These are phyloP conservation scores for Geotrichum siamense DNA, from an alignment of 1,139 yeast species.

Conservation along the genomic window DNA sequence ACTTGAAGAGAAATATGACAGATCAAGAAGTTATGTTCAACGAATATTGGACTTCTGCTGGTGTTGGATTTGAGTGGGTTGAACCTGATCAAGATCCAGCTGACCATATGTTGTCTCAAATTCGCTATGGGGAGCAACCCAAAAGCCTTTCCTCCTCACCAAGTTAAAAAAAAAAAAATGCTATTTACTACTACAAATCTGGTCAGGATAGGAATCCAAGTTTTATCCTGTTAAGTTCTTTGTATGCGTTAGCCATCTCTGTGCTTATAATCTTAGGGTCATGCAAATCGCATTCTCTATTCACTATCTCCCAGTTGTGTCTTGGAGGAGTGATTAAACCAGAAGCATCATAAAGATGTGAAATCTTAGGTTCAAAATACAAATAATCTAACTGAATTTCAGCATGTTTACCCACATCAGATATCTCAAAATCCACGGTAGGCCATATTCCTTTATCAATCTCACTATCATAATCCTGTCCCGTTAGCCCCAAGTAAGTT, in stretches of 20 bases:
- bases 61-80: slow-evolving; percentile 71
- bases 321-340: slow-evolving; percentile 13
- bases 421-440: slow-evolving; percentile 12
- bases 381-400: slow-evolving; percentile 13
- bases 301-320: slow-evolving; percentile 9
- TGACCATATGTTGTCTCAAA: slow-evolving; percentile 24
- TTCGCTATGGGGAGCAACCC: too few relatives aligned
- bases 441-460: slow-evolving; percentile 14
- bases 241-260: slow-evolving; percentile 10
- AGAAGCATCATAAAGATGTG: background rate
- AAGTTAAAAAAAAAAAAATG: too few relatives aligned
- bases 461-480: background rate
- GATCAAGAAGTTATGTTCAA: slow-evolving; percentile 26
- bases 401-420: slow-evolving; percentile 13
- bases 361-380: slow-evolving; percentile 8
- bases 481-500: background rate
- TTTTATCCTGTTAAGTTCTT: slow-evolving; percentile 10
- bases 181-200: too few relatives aligned
- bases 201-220: too few relatives aligned
- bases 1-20: slow-evolving; percentile 8
- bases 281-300: background rate
- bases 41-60: slow-evolving; percentile 72
- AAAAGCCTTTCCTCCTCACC: too few relatives aligned
- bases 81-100: slow-evolving; percentile 79
- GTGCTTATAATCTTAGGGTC: slow-evolving; percentile 1